Evolutionary conservation across 495 filamentous ascomycete species (phyloP).

Genomic region (Apiosordaria backusii): DNA sequence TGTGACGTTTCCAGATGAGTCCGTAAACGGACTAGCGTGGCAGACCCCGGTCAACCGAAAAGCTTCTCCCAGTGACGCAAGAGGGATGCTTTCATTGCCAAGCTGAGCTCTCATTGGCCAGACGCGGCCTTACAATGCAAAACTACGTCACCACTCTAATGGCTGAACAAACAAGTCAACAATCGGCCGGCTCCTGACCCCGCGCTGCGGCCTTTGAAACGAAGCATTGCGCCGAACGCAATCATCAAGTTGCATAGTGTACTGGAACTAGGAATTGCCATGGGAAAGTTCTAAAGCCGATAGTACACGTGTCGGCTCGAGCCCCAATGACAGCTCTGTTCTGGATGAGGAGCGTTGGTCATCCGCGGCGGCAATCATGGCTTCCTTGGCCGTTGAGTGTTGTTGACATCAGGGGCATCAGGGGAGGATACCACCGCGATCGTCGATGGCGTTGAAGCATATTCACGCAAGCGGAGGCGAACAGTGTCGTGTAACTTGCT

Average conservation of each 20-base stretch:
- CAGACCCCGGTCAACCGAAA: neutral
- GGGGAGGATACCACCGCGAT: neutral
- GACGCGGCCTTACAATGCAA: neutral
- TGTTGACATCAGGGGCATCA: neutral
- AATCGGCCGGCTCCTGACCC: neutral
- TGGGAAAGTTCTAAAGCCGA: neutral
- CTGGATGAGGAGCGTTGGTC: neutral
- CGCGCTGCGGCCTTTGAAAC: neutral
- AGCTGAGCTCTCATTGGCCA: neutral
- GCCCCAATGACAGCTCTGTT: neutral
- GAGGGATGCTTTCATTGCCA: neutral
- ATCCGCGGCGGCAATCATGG: neutral
- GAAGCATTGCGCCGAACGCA: neutral
- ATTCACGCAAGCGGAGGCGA: neutral
- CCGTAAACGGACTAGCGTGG: neutral
- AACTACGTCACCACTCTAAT: neutral
- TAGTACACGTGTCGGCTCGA: neutral
- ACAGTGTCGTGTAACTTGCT: neutral
- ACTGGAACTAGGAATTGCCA: neutral
- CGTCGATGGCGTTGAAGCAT: neutral
- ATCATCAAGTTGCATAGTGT: neutral
- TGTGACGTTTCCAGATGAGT: neutral
- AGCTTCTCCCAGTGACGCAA: neutral
- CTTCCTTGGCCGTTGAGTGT: neutral
- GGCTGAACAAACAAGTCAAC: neutral